These are phyloP conservation scores for Tolypocladium ophioglossoides DNA, from an alignment of 2,329 filamentous ascomycete genomes.

Conservation along the genomic window DNA sequence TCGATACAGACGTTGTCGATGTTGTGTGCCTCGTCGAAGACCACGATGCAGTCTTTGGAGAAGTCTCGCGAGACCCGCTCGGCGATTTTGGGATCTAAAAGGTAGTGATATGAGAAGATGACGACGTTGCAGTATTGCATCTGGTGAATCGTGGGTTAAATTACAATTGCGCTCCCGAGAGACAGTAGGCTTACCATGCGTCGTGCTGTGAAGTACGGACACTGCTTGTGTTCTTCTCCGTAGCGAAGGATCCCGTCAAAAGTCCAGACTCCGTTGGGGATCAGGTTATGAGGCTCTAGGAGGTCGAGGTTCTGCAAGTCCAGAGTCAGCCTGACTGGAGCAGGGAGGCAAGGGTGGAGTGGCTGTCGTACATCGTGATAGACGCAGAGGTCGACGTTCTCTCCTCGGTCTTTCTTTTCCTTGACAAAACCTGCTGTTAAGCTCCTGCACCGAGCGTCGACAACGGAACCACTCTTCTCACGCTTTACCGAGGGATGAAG, in stretches of 20 bases:
- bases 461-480: constrained; percentile 88
- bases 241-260: constrained; percentile 82
- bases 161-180: background rate
- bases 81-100: constrained; percentile 95
- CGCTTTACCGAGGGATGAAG: constrained; percentile 91
- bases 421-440: constrained; percentile 94
- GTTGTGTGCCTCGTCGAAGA: constrained; percentile 98
- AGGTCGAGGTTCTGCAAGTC: constrained; percentile 69
- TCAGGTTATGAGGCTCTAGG: constrained; percentile 86
- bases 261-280: constrained; percentile 93
- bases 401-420: constrained; percentile 91
- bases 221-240: constrained; percentile 92
- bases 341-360: background rate
- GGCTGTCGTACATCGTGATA: constrained; percentile 69
- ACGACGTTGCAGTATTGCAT: constrained; percentile 99
- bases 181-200: constrained; percentile 57
- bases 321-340: constrained; percentile 8
- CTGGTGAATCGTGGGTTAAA: constrained; percentile 27
- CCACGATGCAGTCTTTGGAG: constrained; percentile 95
- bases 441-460: constrained; percentile 92
- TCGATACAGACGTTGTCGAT: constrained; percentile 99
- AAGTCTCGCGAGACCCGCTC: constrained; percentile 91
- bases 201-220: constrained; percentile 90
- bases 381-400: constrained; percentile 86
- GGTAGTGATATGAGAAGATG: constrained; percentile 98